phyloP scores from a whole-genome alignment of 768 basidiomycete species.

The Trametes sanguinea region DNA sequence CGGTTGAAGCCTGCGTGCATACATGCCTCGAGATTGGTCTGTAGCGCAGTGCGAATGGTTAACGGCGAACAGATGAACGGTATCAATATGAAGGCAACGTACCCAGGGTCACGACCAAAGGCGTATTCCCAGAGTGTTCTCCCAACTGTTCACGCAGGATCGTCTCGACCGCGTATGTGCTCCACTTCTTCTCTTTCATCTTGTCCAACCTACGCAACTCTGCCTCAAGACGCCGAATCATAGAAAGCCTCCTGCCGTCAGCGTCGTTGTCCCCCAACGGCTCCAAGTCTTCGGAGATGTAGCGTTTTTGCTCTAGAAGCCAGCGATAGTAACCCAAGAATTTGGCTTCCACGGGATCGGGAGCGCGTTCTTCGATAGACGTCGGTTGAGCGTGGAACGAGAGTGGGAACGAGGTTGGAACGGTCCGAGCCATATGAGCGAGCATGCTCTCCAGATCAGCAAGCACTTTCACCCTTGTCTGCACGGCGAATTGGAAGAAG shows the following conservation, averaged over 20 bases:
- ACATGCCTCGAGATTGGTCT: background rate
- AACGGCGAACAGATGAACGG: background rate
- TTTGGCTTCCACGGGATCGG: background rate
- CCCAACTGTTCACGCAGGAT: too few species aligned
- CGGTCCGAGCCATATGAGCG: background rate
- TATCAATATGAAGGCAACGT: too few species aligned
- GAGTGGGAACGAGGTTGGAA: background rate
- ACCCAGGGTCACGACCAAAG: too few species aligned
- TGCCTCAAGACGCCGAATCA: background rate
- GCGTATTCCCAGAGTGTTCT: too few species aligned
- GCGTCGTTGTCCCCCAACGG: background rate
- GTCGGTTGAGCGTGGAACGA: background rate
- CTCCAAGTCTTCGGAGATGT: background rate
- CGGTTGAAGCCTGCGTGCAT: background rate
- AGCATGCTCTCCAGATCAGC: background rate
- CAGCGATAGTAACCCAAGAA: background rate
- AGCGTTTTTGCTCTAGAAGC: background rate
- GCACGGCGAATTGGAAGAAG: background rate
- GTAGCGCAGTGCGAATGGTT: background rate
- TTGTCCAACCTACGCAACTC: background rate
- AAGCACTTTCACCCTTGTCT: background rate
- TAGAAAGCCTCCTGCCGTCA: background rate
- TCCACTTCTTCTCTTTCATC: background rate
- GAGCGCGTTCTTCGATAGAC: background rate
- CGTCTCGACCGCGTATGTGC: too few species aligned